A percentile compares a stretch with the other conserved stretches of the same genome.
These are phyloP conservation scores for Sclerotinia spermophila DNA, from an alignment of 2,329 filamentous ascomycete species.

Conservation along the genomic window DNA sequence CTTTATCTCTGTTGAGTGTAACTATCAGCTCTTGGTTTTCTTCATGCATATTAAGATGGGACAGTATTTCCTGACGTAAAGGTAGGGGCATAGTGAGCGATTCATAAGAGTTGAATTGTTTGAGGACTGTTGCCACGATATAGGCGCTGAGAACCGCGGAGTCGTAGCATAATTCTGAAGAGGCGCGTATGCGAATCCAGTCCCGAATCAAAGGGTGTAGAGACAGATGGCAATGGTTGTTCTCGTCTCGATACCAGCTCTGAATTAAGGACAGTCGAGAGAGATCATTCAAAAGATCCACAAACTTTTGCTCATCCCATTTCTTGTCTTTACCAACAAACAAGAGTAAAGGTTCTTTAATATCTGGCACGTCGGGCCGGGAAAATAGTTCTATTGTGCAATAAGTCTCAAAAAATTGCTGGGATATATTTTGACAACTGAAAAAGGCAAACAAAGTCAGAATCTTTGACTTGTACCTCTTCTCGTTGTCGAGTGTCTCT, in stretches of 20 bases:
- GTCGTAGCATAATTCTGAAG: constrained; percentile 5
- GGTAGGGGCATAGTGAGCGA: background rate
- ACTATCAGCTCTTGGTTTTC: constrained; percentile 4
- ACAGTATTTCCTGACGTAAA: constrained; percentile 18
- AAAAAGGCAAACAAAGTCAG: constrained; percentile 32
- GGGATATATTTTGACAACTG: constrained; percentile 27
- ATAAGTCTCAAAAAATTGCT: constrained; percentile 28
- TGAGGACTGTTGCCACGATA: constrained; percentile 8
- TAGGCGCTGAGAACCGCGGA: constrained; percentile 12
- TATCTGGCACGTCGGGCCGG: rapidly evolving
- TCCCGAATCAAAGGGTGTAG: constrained; percentile 30
- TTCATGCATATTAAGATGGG: constrained; percentile 19
- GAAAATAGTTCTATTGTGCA: background rate
- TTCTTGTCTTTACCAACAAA: background rate
- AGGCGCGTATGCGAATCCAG: constrained; percentile 28
- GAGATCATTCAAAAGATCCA: constrained; percentile 22
- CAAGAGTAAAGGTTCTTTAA: background rate
- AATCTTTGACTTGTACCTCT: constrained; percentile 15
- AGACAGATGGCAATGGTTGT: constrained; percentile 22
- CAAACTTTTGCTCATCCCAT: constrained; percentile 24
- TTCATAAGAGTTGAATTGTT: background rate
- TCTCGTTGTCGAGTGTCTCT: constrained; percentile 1
- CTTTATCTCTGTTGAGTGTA: background rate
- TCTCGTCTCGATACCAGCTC: constrained; percentile 20
- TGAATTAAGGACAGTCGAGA: constrained; percentile 27